phyloP scores from a whole-genome alignment of 768 basidiomycete species.

The Chalciporus sphaerocephalus region DNA sequence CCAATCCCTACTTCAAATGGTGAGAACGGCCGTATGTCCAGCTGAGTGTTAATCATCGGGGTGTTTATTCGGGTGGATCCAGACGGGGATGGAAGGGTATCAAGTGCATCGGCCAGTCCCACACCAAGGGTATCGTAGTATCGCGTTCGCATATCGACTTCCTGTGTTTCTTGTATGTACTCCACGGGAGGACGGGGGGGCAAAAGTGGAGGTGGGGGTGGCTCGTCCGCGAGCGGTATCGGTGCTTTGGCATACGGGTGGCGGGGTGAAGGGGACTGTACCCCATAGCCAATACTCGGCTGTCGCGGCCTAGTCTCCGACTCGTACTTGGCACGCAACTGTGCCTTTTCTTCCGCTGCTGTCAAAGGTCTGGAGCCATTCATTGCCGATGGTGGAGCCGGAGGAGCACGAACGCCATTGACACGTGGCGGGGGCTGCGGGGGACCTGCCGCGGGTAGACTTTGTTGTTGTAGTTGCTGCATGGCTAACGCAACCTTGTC shows the following conservation, averaged over 20 bases:
- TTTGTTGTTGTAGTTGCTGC: slow-evolving; percentile 17
- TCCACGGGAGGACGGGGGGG: slow-evolving; percentile 75
- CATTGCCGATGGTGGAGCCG: slow-evolving; percentile 24
- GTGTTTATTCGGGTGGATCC: slow-evolving; percentile 11
- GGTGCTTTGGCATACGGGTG: slow-evolving; percentile 20
- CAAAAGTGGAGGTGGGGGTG: slow-evolving; percentile 45
- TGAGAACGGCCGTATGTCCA: slow-evolving; percentile 46
- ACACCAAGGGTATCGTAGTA: slow-evolving; percentile 25
- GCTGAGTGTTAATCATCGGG: slow-evolving; percentile 6
- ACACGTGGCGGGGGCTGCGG: slow-evolving; percentile 24
- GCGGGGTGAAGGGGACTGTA: slow-evolving; percentile 1
- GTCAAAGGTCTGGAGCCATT: slow-evolving; percentile 41
- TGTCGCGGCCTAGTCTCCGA: slow-evolving; percentile 40
- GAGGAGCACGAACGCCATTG: slow-evolving; percentile 30
- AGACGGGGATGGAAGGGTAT: slow-evolving; percentile 26
- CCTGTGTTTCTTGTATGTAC: slow-evolving; percentile 79
- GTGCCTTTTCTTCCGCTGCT: slow-evolving; percentile 78
- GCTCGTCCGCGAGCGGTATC: slow-evolving; percentile 1
- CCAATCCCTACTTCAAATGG: slow-evolving; percentile 39
- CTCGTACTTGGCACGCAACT: slow-evolving; percentile 59
- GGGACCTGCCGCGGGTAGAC: slow-evolving; percentile 5
- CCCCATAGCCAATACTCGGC: slow-evolving; percentile 23
- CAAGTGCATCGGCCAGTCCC: slow-evolving; percentile 30
- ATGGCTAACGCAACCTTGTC: slow-evolving; percentile 38
- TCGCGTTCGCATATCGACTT: slow-evolving; percentile 61